Base-by-base conservation (phyloP, 768 basidiomycete species). In the Coprinopsis marcescibilis region DNA sequence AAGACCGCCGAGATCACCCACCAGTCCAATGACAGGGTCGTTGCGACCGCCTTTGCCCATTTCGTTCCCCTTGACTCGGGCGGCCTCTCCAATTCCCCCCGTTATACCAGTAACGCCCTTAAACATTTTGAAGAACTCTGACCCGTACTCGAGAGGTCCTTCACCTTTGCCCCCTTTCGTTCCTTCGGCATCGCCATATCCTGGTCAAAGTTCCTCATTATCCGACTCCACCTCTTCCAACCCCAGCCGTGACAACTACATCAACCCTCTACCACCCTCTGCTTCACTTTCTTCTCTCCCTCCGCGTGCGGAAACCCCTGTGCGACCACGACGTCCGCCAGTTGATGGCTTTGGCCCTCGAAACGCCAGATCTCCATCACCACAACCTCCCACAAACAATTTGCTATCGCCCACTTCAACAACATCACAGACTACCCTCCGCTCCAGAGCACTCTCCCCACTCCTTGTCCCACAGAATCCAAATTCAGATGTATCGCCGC, bases 271-370 rank as follows among this genome's bases (percentile, higher is more conserved):
- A 23, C 47, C 54, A 19, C 43, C 51, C 10, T 49, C 55, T 12
- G 27, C 52, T 12, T 48, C 37, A 7, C 27, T 46, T 3, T 27
- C 33, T 13, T 6, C 40, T 17, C 32, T 38, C 14, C 41, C 30
- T 26, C 29, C 21, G 17, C 19, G 29, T 23, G 38, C 51, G 12
- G 17, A 43, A 21, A 27, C 49, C 17, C 41, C 50, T 20, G 36
- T 46, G 2, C 45, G 56, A 21, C 62, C 57, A 4, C 54, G 50
- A 23, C 46, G 49, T 41, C 54, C 56, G 23, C 55, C 55, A 5
- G 52, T 52, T 13, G 49, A 58, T 21, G 51, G 54, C 2, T 54
- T 58, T 43, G 54, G 57, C 15, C 54, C 51, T 26, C 57, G 55
- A 17, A 24, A 19, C 30, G 37, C 42, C 7, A 23, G 32, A 3